Base-by-base conservation (phyloP, 495 filamentous ascomycete species). In the Penicillium goetzii region DNA sequence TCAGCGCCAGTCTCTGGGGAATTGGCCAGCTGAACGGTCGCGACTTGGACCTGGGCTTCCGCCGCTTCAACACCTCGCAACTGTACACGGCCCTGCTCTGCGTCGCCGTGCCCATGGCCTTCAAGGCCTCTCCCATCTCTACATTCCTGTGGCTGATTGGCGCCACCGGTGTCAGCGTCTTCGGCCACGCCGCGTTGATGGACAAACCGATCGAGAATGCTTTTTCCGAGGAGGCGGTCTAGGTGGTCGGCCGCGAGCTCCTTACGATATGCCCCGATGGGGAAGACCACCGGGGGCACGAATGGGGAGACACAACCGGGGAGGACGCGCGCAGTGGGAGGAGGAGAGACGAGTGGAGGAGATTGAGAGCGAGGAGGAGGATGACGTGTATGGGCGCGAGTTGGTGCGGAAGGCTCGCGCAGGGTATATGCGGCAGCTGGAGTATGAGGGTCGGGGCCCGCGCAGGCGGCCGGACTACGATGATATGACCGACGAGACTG, bases 161-260 rank as follows among this genome's bases (percentile, higher is more conserved):
- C 66, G 96, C 95, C 26, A 91, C 87, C 65, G 94, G 91, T 68
- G 91, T 97, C 74, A 89, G 86, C 74, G 93, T 97, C 62, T 81
- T 98, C 64, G 96, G 96, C 78, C 95, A 99, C 81, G 95, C 95
- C 68, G 84, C 92, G 56, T 87, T 99, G 72, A 88, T 99, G 89
- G 95, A 99, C 80, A 97, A 97, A 84, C 94, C 94, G 40, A 97
- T 98, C 84, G 95, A 97, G 87, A 93, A 94, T 93, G 93, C 94
- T 99, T 99, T 99, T 97, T 99, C 96, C 86, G 95, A 97, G 95
- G 96, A 98, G 94, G 95, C 93, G 93, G 93, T 97, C 91, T 98
- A 97, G 88, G 86, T 93, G 93, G 93, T 97, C 93, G 93, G 91
- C 93, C 92, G 92, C 93, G 91, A 96, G 86, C 92, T 97, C 93